Conservation (phyloP, 2,329 filamentous ascomycete genomes). For the Rasamsonia emersonii region DNA sequence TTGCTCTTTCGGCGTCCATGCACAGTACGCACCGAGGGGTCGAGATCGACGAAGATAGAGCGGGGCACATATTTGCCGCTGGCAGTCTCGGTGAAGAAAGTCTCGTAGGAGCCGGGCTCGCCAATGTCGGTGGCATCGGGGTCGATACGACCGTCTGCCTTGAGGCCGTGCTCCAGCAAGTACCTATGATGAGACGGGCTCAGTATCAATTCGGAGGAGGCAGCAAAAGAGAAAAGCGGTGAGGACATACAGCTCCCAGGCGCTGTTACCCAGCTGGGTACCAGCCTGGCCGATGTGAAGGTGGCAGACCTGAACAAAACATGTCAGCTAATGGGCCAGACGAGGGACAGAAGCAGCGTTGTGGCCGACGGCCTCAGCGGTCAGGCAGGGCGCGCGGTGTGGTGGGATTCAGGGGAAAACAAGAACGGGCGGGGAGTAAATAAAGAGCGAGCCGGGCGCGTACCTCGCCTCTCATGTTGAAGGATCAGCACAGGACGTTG, state of each 20-base stretch:
- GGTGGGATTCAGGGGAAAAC: too few relatives aligned
- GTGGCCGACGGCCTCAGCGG: too few relatives aligned
- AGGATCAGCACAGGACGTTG: too few relatives aligned
- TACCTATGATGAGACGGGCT: constrained; percentile 38
- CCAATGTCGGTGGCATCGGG: constrained; percentile 45
- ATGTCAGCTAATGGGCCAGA: too few relatives aligned
- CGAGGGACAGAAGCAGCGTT: too few relatives aligned
- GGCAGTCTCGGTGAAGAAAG: constrained; percentile 58
- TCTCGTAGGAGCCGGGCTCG: constrained; percentile 52
- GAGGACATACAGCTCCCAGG: constrained; percentile 57
- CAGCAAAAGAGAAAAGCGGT: constrained; percentile 18
- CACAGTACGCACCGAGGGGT: constrained; percentile 46
- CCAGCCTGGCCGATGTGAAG: constrained; percentile 62
- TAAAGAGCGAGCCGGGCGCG: too few relatives aligned
- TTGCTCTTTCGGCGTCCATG: background rate
- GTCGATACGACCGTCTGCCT: constrained; percentile 51
- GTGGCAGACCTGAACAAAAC: constrained; percentile 49
- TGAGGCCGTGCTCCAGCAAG: constrained; percentile 57
- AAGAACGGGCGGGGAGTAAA: too few relatives aligned
- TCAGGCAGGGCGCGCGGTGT: too few relatives aligned
- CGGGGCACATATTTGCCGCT: constrained; percentile 60
- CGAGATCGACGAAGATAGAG: constrained; percentile 59
- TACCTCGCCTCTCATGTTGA: constrained; percentile 1
- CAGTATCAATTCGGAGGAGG: constrained; percentile 7
- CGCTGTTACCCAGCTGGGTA: constrained; percentile 58